Base-by-base conservation (phyloP, 768 basidiomycete species). In the Lentinula detonsa region DNA sequence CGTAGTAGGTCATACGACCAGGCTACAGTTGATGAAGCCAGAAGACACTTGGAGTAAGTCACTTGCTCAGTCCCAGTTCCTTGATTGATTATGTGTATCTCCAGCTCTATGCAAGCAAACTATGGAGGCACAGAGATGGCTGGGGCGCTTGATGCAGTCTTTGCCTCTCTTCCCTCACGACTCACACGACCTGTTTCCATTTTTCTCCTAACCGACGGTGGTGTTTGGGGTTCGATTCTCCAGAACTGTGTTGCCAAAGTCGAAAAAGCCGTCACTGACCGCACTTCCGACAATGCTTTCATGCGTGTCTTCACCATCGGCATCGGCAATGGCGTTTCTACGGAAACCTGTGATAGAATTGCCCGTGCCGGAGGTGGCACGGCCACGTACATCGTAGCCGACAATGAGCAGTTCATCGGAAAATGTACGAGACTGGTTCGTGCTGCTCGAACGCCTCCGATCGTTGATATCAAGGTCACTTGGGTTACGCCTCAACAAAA, bases 181-280 rank as follows among this genome's bases (percentile, higher is more conserved):
- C 73, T 76, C 1, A 35, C 33, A 8, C 53, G 53, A 4, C 76
- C 85, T 1, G 81, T 81, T 0, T 76, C 73, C 7, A 68, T 85
- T 8, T 85, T 87, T 62, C 67, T 87, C 13, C 71, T 88, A 28
- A 88, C 86, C 2, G 86, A 86, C 60, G 86, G 86, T n/a, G 68
- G 77, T 3, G 34, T 35, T 5, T 54, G 55, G 76, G 82, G 33
- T 0, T 9, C 46, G 2, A 6, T 48, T 18, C 72, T 51, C 62
- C 70, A 34, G 7, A 21, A 54, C 16, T 35, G 33, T 37, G 18
- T 39, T 7, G n/a, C 34, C 9, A 37, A 2, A 16, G 35, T 54
- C 35, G 35, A 54, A 23, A 18, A 39, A 4, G 18, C 35, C 10
- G 18, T 40, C 37, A 11, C 53, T 16, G 35, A 16, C 10, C 35